Conservation (phyloP, 352 stramenopile species). For the Globisporangium cederbergense region DNA sequence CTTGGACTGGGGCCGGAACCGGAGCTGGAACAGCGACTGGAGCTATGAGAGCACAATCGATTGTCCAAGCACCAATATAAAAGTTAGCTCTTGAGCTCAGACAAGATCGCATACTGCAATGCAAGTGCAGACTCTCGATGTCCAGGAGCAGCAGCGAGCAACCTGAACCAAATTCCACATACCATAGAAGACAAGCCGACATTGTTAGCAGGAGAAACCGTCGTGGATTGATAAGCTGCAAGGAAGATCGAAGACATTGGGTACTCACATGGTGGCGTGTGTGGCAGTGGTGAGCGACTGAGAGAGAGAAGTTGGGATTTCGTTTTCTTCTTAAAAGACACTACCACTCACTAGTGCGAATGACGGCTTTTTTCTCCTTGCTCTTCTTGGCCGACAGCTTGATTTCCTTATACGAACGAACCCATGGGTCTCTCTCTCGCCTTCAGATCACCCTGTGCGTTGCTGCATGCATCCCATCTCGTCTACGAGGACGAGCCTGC, state of each 20-base stretch:
- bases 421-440: not conserved
- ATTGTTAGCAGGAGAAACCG: not conserved
- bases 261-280: slow-evolving; percentile 13
- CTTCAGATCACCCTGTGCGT: not conserved
- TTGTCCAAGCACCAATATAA: not conserved
- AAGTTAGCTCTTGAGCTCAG: not conserved
- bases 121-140: not conserved
- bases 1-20: slow-evolving; percentile 14
- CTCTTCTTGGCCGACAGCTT: slow-evolving; percentile 1
- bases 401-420: not conserved
- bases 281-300: slow-evolving; percentile 1
- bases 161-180: not conserved
- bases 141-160: not conserved
- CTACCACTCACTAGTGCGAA: slow-evolving; percentile 11
- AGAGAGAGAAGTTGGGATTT: slow-evolving; percentile 7
- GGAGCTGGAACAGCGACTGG: slow-evolving; percentile 15
- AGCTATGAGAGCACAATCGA: not conserved
- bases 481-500: slow-evolving; percentile 47
- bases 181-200: not conserved
- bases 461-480: not conserved
- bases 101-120: not conserved
- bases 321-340: slow-evolving; percentile 11
- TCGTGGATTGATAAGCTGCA: not conserved
- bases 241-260: not conserved
- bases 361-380: not conserved